phyloP scores from a whole-genome alignment of 768 basidiomycete genomes.

The Suillus brevipes region DNA sequence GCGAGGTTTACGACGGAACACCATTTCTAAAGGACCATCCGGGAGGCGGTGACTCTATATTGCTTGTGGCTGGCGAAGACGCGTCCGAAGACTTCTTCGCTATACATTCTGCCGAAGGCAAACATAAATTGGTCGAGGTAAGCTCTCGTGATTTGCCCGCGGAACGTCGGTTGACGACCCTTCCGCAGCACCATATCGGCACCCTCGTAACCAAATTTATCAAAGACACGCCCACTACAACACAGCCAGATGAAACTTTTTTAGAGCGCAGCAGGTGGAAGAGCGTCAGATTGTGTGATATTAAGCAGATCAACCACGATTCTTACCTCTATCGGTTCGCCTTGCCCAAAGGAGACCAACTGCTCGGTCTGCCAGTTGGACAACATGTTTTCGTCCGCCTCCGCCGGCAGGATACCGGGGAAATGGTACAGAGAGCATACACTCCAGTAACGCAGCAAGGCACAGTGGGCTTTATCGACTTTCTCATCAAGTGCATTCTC shows the following conservation, averaged over 20 bases:
- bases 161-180: constrained; percentile 12
- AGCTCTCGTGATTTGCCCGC: background rate
- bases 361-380: constrained; percentile 56
- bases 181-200: constrained; percentile 46
- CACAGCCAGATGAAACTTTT: constrained; percentile 31
- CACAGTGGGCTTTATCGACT: constrained; percentile 48
- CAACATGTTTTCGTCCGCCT: constrained; percentile 60
- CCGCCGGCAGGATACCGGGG: constrained; percentile 37
- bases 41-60: constrained; percentile 56
- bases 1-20: constrained; percentile 56
- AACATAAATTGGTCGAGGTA: constrained; percentile 43
- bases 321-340: constrained; percentile 52
- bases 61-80: constrained; percentile 56
- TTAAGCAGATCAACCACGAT: constrained; percentile 46
- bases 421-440: constrained; percentile 57
- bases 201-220: constrained; percentile 34
- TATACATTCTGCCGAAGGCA: constrained; percentile 57
- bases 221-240: constrained; percentile 6
- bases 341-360: constrained; percentile 39
- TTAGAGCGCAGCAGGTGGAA: constrained; percentile 52
- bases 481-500: constrained; percentile 49
- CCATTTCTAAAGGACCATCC: constrained; percentile 56
- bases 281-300: constrained; percentile 37
- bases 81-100: constrained; percentile 65
- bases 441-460: constrained; percentile 52